Evolutionary conservation across 768 basidiomycete genomes (phyloP).

Genomic region (Psilocybe azurescens): DNA sequence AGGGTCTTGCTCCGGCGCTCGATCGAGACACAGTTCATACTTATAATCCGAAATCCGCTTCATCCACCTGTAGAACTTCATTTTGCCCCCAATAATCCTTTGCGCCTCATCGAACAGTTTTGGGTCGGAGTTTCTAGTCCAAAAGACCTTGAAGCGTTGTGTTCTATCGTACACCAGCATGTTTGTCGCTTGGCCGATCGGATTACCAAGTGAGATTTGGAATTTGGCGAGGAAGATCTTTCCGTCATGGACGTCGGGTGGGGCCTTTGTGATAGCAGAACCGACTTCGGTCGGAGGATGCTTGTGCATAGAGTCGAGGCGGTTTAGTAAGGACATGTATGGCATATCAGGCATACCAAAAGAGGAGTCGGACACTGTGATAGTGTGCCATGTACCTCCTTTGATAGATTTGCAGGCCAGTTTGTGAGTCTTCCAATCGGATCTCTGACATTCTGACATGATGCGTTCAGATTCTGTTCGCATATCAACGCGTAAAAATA

Average conservation of each 20-base stretch:
- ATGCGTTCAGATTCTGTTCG: background rate
- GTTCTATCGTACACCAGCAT: slow-evolving; percentile 47
- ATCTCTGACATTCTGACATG: slow-evolving; percentile 42
- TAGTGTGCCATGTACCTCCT: slow-evolving; percentile 42
- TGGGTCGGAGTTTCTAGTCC: slow-evolving; percentile 20
- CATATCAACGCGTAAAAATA: background rate
- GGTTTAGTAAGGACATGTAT: slow-evolving; percentile 22
- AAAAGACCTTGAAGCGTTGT: slow-evolving; percentile 38
- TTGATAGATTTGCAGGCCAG: slow-evolving; percentile 40
- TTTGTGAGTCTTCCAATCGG: slow-evolving; percentile 47
- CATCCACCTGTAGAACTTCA: slow-evolving; percentile 28
- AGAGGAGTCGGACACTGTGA: slow-evolving; percentile 24
- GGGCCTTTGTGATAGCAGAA: slow-evolving; percentile 14
- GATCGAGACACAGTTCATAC: slow-evolving; percentile 27
- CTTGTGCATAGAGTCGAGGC: slow-evolving; percentile 26
- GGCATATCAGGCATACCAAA: background rate
- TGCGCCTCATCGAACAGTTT: slow-evolving; percentile 16
- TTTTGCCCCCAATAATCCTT: slow-evolving; percentile 13
- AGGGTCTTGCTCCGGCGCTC: slow-evolving; percentile 17
- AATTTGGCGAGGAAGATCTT: slow-evolving; percentile 48
- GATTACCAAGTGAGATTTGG: slow-evolving; percentile 32
- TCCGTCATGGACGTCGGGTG: slow-evolving; percentile 37
- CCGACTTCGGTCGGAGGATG: background rate
- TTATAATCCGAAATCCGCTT: slow-evolving; percentile 18
- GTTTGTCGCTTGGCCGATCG: slow-evolving; percentile 2